phyloP scores from a whole-genome alignment of 2,329 filamentous ascomycete genomes.

The Escovopsis sp. region DNA sequence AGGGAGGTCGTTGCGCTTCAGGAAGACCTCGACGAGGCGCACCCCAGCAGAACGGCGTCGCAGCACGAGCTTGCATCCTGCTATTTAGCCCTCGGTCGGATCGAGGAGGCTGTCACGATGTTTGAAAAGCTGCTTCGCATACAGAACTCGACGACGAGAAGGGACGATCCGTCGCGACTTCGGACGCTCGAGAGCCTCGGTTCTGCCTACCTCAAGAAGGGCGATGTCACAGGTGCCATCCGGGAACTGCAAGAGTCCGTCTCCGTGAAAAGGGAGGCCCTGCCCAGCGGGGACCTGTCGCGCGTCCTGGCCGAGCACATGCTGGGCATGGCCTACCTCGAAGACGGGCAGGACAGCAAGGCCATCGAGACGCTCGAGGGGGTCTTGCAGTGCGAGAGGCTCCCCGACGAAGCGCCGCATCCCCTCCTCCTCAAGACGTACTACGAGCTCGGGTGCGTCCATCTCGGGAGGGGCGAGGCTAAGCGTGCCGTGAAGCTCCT shows the following conservation, averaged over 20 bases:
- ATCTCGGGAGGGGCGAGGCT: neutral
- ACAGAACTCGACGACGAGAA: neutral
- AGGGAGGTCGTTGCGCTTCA: neutral
- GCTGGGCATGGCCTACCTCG: neutral
- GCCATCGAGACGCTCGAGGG: constrained; percentile 3
- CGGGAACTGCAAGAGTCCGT: too few relatives aligned
- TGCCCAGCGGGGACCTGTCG: neutral
- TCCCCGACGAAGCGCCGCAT: neutral
- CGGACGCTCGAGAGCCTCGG: neutral
- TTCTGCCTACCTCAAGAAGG: neutral
- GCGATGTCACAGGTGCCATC: too few relatives aligned
- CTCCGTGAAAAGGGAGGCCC: too few relatives aligned
- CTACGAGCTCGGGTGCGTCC: constrained; percentile 3
- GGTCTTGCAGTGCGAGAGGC: neutral
- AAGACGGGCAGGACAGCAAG: neutral
- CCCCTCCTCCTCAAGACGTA: constrained; percentile 3
- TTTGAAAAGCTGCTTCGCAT: constrained; percentile 1
- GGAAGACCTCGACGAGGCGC: neutral
- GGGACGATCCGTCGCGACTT: neutral
- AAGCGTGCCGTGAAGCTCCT: constrained; percentile 1
- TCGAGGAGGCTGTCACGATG: neutral
- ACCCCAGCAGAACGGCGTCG: constrained; percentile 1
- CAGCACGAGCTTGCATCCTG: constrained; percentile 4
- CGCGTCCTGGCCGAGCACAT: constrained; percentile 1
- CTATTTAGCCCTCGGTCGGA: neutral